phyloP scores from a whole-genome alignment of 768 basidiomycete species.

The Podaxis sp. region DNA sequence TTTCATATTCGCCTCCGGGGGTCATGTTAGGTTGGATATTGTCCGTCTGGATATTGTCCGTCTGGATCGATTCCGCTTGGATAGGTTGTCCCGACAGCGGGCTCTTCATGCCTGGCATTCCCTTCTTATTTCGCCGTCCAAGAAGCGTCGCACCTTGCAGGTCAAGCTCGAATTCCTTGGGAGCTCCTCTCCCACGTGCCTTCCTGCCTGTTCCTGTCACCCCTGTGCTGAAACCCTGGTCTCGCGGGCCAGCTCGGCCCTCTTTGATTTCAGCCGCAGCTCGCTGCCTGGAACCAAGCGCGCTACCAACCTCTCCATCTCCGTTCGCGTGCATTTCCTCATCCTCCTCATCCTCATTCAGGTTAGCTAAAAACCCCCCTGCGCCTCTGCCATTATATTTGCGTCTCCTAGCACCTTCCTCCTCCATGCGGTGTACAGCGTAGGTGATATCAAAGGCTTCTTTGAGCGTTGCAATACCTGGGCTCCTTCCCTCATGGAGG shows the following conservation, averaged over 20 bases:
- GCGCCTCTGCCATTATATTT: slow-evolving; percentile 80
- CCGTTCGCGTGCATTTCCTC: slow-evolving; percentile 30
- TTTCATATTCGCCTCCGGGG: slow-evolving; percentile 18
- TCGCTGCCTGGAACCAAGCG: slow-evolving; percentile 8
- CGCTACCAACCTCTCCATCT: neutral
- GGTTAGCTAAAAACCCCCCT: slow-evolving; percentile 75
- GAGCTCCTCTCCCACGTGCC: slow-evolving; percentile 10
- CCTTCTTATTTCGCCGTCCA: slow-evolving; percentile 56
- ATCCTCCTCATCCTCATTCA: slow-evolving; percentile 93
- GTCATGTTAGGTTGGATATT: slow-evolving; percentile 12
- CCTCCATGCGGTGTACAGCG: slow-evolving; percentile 99
- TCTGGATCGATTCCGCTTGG: slow-evolving; percentile 5
- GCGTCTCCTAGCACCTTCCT: slow-evolving; percentile 87
- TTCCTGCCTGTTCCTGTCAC: slow-evolving; percentile 18
- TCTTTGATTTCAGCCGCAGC: slow-evolving; percentile 22
- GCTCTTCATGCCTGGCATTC: slow-evolving; percentile 26
- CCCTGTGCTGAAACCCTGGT: slow-evolving; percentile 24
- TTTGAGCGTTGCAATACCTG: slow-evolving; percentile 89
- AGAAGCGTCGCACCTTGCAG: slow-evolving; percentile 85
- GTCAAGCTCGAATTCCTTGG: slow-evolving; percentile 73
- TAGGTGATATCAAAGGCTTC: slow-evolving; percentile 99
- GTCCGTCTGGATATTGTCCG: slow-evolving; percentile 1
- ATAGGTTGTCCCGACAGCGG: slow-evolving; percentile 11
- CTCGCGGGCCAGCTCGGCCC: slow-evolving; percentile 36
- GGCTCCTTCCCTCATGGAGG: slow-evolving; percentile 75